These are phyloP conservation scores for Cladobotryum mycophilum DNA, from an alignment of 2,329 filamentous ascomycete species.

Conservation along the genomic window DNA sequence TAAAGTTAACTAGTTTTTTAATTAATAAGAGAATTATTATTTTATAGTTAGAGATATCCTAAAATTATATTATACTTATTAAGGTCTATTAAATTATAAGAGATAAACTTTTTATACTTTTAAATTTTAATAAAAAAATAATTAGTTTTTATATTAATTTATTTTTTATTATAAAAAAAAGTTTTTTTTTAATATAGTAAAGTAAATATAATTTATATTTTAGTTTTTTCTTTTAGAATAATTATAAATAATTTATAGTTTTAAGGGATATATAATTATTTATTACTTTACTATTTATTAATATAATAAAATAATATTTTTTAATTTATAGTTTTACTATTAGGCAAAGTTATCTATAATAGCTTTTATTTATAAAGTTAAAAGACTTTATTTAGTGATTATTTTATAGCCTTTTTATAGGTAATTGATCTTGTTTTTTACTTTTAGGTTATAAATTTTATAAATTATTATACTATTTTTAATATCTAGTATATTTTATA, in stretches of 20 bases:
- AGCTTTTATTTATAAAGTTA: not conserved
- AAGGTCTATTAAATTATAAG: too few species aligned
- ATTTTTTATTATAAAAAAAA: conserved; percentile 2
- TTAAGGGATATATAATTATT: too few species aligned
- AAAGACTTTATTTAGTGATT: not conserved
- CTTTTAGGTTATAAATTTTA: not conserved
- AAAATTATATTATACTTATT: too few species aligned
- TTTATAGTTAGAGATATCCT: too few species aligned
- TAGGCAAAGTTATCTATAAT: not conserved
- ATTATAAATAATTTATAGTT: too few species aligned
- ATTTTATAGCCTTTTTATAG: not conserved
- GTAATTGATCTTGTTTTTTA: not conserved
- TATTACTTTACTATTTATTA: too few species aligned
- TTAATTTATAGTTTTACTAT: not conserved
- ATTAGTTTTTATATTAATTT: too few species aligned
- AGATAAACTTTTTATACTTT: too few species aligned
- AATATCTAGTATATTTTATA: not conserved
- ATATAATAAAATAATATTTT: too few species aligned
- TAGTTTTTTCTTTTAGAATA: not conserved
- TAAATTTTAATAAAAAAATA: too few species aligned
- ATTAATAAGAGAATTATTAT: too few species aligned
- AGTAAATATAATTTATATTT: not conserved
- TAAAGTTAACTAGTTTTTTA: too few species aligned
- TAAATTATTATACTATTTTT: not conserved
- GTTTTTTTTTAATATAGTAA: not conserved